Percentiles rank a stretch among this genome's conserved stretches.
These are phyloP conservation scores for Solanum arcanum DNA, from an alignment of 257 asterid genomes.

Conservation along the genomic window DNA sequence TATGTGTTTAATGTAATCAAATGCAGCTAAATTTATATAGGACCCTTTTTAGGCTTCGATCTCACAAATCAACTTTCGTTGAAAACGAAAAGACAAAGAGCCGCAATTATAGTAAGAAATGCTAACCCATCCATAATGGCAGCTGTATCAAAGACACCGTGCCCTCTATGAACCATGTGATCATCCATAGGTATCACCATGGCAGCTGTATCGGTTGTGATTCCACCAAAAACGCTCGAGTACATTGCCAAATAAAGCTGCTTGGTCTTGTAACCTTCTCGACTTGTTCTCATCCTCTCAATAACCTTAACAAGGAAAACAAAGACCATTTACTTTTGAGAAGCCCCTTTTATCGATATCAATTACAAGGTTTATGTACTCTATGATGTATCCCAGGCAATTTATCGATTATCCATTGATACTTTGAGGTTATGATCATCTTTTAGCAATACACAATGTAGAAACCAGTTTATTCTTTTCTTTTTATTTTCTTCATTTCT, in stretches of 20 bases:
- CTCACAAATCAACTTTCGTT: not conserved
- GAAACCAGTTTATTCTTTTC: not conserved
- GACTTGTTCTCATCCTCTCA: conserved; percentile 42
- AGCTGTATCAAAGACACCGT: conserved; percentile 91
- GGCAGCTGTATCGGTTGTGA: conserved; percentile 73
- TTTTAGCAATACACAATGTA: not conserved
- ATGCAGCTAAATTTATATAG: not conserved
- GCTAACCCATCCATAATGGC: conserved; percentile 76
- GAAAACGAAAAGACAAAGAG: not conserved
- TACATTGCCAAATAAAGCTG: conserved; percentile 78
- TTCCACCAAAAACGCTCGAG: conserved; percentile 80
- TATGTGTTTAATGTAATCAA: not conserved
- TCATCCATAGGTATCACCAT: conserved; percentile 96
- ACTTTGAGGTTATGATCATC: not conserved
- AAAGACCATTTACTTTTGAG: not conserved
- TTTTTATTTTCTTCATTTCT: not conserved
- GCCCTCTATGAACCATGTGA: conserved; percentile 97
- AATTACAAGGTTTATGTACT: not conserved
- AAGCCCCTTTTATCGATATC: not conserved
- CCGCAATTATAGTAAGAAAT: not conserved
- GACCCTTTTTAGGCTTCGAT: not conserved
- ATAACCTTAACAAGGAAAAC: conserved; percentile 36
- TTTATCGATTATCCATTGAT: not conserved
- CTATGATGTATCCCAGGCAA: not conserved
- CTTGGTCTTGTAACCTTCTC: conserved; percentile 40